These are phyloP conservation scores for Euphorbia celastroides DNA, from an alignment of 441 rosid species.

Conservation along the genomic window DNA sequence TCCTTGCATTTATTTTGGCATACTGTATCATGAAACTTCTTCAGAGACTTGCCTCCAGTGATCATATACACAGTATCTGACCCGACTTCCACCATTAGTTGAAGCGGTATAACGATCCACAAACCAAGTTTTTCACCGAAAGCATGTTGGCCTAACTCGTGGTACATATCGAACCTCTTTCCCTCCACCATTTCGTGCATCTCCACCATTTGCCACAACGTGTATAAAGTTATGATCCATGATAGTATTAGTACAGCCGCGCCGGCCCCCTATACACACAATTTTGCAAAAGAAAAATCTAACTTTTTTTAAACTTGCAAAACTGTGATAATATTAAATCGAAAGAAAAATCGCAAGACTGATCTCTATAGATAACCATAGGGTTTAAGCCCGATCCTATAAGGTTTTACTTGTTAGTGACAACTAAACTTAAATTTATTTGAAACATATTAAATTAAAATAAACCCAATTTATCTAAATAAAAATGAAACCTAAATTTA, in stretches of 20 bases:
- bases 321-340: too few relatives aligned
- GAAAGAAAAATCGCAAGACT: too few relatives aligned
- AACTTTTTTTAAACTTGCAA: too few relatives aligned
- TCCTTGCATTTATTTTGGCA: conserved; percentile 38
- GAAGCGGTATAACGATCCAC: conserved; percentile 70
- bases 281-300: too few relatives aligned
- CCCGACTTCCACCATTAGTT: conserved; percentile 61
- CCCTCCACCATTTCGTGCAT: conserved; percentile 80
- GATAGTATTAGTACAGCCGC: conserved; percentile 40
- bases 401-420: too few relatives aligned
- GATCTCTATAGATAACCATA: too few relatives aligned
- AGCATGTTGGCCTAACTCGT: conserved; percentile 68
- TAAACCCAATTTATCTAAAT: too few relatives aligned
- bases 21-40: conserved; percentile 47
- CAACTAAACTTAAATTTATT: too few relatives aligned
- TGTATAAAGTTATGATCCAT: conserved; percentile 65
- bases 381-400: too few relatives aligned
- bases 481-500: too few relatives aligned
- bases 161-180: conserved; percentile 75
- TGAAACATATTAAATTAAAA: too few relatives aligned
- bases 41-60: conserved; percentile 67
- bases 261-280: conserved; percentile 65
- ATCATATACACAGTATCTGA: conserved; percentile 69
- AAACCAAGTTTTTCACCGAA: conserved; percentile 75
- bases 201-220: conserved; percentile 87